Evolutionary conservation across 192 early-diverging fungal species (phyloP).

Genomic region (Backusella luteola): DNA sequence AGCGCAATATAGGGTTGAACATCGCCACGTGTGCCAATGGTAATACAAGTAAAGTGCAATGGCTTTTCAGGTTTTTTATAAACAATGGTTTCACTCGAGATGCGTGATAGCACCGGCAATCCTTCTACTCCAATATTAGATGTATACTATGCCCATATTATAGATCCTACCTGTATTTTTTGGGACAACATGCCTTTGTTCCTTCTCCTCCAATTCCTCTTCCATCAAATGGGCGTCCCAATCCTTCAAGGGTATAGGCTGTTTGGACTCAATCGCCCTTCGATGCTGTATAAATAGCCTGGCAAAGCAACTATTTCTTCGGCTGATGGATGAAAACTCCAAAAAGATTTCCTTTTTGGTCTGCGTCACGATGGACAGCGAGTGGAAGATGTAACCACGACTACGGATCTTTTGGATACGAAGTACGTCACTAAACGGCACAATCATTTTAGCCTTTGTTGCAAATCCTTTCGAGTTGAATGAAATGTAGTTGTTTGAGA

Average conservation of each 20-base stretch:
- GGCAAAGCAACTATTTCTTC: slow-evolving; percentile 46
- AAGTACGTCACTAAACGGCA: slow-evolving; percentile 55
- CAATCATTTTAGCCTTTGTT: slow-evolving; percentile 47
- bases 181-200: not conserved
- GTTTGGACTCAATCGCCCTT: not conserved
- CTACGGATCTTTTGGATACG: slow-evolving; percentile 43
- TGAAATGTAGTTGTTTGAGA: slow-evolving; percentile 60
- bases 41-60: slow-evolving; percentile 64
- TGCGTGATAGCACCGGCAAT: slow-evolving; percentile 4
- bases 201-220: not conserved
- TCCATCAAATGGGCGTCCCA: slow-evolving; percentile 12
- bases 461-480: slow-evolving; percentile 59
- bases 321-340: slow-evolving; percentile 52
- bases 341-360: slow-evolving; percentile 55
- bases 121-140: not conserved
- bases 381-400: slow-evolving; percentile 44
- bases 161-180: not conserved
- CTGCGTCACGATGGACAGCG: slow-evolving; percentile 44
- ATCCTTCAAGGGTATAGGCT: not conserved
- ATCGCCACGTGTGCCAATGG: slow-evolving; percentile 75
- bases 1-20: slow-evolving; percentile 75
- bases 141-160: no score
- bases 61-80: slow-evolving; percentile 40
- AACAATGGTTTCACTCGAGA: not conserved
- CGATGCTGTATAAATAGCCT: slow-evolving; percentile 26